Percentiles rank a stretch among this genome's conserved stretches.
phyloP scores from a whole-genome alignment of 1,139 yeast species.

The Wickerhamomyces sp. region DNA sequence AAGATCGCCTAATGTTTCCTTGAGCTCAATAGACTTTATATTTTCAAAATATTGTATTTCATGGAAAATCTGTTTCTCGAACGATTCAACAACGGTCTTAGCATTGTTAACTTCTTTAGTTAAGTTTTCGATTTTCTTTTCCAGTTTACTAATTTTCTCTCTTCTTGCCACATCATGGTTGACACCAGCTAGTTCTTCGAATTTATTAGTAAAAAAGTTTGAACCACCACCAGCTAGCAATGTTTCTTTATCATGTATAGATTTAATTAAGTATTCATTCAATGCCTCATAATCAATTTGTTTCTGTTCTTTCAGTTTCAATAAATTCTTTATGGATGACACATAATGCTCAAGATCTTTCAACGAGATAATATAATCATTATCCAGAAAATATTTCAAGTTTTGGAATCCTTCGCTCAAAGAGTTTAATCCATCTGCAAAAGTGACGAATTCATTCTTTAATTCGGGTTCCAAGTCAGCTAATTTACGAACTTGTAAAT shows the following conservation, averaged over 20 bases:
- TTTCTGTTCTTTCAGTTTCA: constrained; percentile 86
- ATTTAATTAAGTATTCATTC: constrained; percentile 69
- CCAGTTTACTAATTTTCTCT: constrained; percentile 47
- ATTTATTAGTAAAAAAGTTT: constrained; percentile 47
- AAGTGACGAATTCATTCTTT: constrained; percentile 47
- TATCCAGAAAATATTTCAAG: constrained; percentile 66
- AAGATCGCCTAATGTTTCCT: constrained; percentile 60
- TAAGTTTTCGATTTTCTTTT: constrained; percentile 55
- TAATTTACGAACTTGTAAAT: constrained; percentile 64
- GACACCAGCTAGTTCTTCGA: constrained; percentile 58
- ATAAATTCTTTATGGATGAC: constrained; percentile 64
- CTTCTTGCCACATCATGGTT: constrained; percentile 52
- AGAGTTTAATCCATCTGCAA: constrained; percentile 49
- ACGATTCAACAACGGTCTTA: constrained; percentile 65
- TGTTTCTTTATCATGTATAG: constrained; percentile 60
- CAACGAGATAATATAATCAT: constrained; percentile 74
- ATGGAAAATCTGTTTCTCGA: constrained; percentile 56
- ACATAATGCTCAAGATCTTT: constrained; percentile 88
- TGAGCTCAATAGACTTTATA: constrained; percentile 75
- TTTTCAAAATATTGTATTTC: constrained; percentile 83
- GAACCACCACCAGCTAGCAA: constrained; percentile 53
- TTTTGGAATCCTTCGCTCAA: constrained; percentile 42
- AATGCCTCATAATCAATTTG: constrained; percentile 87
- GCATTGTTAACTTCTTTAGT: constrained; percentile 59
- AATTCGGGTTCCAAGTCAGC: constrained; percentile 46